Base-by-base conservation (phyloP, 352 stramenopile genomes). In the Globisporangium cederbergense region DNA sequence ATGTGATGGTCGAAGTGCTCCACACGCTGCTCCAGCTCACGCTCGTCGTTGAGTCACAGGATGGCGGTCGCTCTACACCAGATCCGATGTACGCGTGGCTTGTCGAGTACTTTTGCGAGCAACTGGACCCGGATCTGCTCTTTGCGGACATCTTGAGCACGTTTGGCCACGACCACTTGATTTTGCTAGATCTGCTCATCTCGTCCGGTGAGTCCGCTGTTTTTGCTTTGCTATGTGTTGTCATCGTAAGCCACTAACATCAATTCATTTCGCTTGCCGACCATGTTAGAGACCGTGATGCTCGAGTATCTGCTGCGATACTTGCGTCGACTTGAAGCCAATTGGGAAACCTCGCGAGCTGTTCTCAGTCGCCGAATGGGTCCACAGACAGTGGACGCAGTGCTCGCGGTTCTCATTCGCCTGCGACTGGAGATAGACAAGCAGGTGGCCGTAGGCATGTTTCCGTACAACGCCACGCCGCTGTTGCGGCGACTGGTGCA, bases 131-230 rank as follows among this genome's bases (percentile, higher is more conserved):
- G 0, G 67, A 89, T 57, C 50, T 85, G 45, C 62, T 92, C n/a
- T 92, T 92, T 69, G 65, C 72, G 3, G 72, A 85, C 52, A 53
- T 90, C 4, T 51, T 92, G 13, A 49, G 61, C 6, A 75, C 62
- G 0, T 68, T 92, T 38, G 71, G 75, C 38, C 62, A 74, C 47
- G 83, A 92, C 20, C 81, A 92, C 55, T 67, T 89, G 30, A 76
- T 92, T 10, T 40, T 92, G 9, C 62, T 92, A n/a, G 83, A 92
- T 43, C 69, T 89, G 49, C 66, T 92, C 40, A 81, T 76, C 2
- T 90, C 83, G 34, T 86, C 83, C n/a, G 83, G 83, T 91, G 74
- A 42, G 71, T 46, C 13, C 18, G 13, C 32, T 38, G 20, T 40
- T 34, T 38, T 16, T 57, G 30, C 51, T 42, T 57, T 28, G 34